phyloP scores from a whole-genome alignment of 805 yeast genomes.

The Candida hungchunana region DNA sequence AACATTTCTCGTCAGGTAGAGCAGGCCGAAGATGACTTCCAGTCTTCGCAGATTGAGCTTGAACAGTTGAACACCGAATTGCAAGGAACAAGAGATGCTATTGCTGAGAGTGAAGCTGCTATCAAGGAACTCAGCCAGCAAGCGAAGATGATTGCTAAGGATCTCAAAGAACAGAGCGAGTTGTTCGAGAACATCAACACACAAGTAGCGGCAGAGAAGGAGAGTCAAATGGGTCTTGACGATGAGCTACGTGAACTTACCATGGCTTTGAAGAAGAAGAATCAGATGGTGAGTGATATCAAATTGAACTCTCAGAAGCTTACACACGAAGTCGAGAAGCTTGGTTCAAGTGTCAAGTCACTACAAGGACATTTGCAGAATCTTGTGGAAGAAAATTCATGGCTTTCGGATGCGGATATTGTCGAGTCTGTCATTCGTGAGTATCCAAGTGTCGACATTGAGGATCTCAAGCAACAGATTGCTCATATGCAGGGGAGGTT shows the following conservation, averaged over 20 bases:
- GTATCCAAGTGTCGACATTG: slow-evolving; percentile 58
- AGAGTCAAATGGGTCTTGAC: slow-evolving; percentile 60
- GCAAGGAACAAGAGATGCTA: slow-evolving; percentile 37
- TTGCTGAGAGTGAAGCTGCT: slow-evolving; percentile 32
- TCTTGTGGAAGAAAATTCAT: slow-evolving; percentile 53
- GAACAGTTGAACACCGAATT: slow-evolving; percentile 67
- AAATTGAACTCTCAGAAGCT: slow-evolving; percentile 51
- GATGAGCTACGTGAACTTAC: slow-evolving; percentile 70
- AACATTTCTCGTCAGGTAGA: slow-evolving; percentile 38
- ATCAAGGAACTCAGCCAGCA: slow-evolving; percentile 35
- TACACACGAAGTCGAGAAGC: slow-evolving; percentile 50
- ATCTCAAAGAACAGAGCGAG: slow-evolving; percentile 27
- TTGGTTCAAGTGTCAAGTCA: slow-evolving; percentile 33
- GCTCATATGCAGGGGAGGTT: slow-evolving; percentile 53
- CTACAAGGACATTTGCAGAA: slow-evolving; percentile 39
- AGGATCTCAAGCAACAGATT: slow-evolving; percentile 56
- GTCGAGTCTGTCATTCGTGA: slow-evolving; percentile 54
- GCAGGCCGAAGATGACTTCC: slow-evolving; percentile 48
- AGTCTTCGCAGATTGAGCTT: slow-evolving; percentile 59
- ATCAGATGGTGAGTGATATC: slow-evolving; percentile 36
- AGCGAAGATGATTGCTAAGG: slow-evolving; percentile 21
- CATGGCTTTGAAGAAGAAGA: slow-evolving; percentile 39
- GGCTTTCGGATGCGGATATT: slow-evolving; percentile 67
- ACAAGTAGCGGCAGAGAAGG: slow-evolving; percentile 35
- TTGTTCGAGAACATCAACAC: slow-evolving; percentile 27